phyloP scores from a whole-genome alignment of 306 rosid genomes.

The Corylus americana region DNA sequence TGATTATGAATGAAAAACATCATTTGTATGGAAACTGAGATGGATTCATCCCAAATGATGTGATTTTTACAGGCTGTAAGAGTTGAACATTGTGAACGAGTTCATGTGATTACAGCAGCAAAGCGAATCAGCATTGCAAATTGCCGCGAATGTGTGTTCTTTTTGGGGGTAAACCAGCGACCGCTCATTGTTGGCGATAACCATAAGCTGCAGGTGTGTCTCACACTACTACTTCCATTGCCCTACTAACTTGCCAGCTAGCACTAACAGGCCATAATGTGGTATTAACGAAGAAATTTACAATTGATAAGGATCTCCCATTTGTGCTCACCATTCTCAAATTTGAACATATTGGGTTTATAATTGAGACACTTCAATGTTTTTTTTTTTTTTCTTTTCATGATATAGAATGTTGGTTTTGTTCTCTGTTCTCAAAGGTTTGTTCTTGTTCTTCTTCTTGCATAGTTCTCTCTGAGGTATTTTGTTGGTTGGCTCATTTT shows the following conservation, averaged over 20 bases:
- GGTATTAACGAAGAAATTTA: neutral
- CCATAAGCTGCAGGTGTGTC: slow-evolving; percentile 85
- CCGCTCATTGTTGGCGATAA: slow-evolving; percentile 93
- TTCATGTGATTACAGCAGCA: slow-evolving; percentile 88
- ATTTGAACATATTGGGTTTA: neutral
- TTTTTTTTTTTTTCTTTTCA: neutral
- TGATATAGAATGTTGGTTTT: neutral
- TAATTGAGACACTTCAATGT: neutral
- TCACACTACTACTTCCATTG: slow-evolving; percentile 9
- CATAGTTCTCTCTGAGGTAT: slow-evolving; percentile 12
- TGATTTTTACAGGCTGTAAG: slow-evolving; percentile 80
- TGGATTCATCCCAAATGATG: slow-evolving; percentile 2
- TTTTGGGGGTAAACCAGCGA: slow-evolving; percentile 88
- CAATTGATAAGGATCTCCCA: neutral
- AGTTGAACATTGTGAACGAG: slow-evolving; percentile 98
- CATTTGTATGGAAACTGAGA: slow-evolving; percentile 13
- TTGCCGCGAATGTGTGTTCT: slow-evolving; percentile 93
- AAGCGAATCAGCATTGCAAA: slow-evolving; percentile 94
- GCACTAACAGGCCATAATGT: neutral
- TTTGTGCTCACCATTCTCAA: neutral
- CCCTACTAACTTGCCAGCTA: slow-evolving; percentile 20
- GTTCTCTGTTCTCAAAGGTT: slow-evolving; percentile 11
- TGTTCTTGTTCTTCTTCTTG: slow-evolving; percentile 9
- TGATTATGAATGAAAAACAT: neutral
- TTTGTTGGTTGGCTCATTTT: slow-evolving; percentile 14